Conservation (phyloP, 2,329 filamentous ascomycete genomes). For the Exophiala sp. region DNA sequence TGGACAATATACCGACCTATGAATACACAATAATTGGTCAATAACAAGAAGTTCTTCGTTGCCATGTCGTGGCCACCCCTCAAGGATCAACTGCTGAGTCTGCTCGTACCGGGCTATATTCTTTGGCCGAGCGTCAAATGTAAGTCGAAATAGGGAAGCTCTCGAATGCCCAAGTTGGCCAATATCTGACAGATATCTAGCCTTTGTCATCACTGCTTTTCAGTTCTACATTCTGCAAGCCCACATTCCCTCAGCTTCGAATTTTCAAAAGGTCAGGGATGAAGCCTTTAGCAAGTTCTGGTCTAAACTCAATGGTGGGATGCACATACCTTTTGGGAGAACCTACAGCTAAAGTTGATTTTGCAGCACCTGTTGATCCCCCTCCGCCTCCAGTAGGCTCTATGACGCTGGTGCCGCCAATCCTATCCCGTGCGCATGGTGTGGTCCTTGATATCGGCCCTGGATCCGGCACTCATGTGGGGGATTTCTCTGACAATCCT, state of each 20-base stretch:
- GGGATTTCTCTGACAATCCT: slow-evolving; percentile 40
- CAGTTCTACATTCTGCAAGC: slow-evolving; percentile 12
- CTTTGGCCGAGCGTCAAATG: slow-evolving; percentile 7
- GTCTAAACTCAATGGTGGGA: slow-evolving; percentile 38
- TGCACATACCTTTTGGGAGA: neutral
- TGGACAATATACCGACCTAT: too few relatives aligned
- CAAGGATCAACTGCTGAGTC: slow-evolving; percentile 6
- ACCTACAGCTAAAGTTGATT: neutral
- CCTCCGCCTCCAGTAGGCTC: slow-evolving; percentile 31
- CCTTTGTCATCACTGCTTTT: slow-evolving; percentile 14
- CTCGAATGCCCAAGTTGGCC: neutral
- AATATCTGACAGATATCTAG: neutral
- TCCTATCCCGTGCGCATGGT: slow-evolving; percentile 41
- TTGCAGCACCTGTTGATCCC: slow-evolving; percentile 22
- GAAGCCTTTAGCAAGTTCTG: slow-evolving; percentile 42
- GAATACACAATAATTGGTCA: neutral
- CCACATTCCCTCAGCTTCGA: slow-evolving; percentile 8
- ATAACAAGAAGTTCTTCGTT: neutral
- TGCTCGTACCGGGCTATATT: slow-evolving; percentile 9
- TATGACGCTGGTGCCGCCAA: slow-evolving; percentile 38
- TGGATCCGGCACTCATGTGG: slow-evolving; percentile 51
- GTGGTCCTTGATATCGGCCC: slow-evolving; percentile 51
- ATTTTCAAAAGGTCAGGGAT: slow-evolving; percentile 33
- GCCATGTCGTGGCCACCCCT: slow-evolving; percentile 19
- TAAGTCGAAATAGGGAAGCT: slow-evolving; percentile 4